These are phyloP conservation scores for Imleria badia DNA, from an alignment of 768 basidiomycete genomes.

Conservation along the genomic window DNA sequence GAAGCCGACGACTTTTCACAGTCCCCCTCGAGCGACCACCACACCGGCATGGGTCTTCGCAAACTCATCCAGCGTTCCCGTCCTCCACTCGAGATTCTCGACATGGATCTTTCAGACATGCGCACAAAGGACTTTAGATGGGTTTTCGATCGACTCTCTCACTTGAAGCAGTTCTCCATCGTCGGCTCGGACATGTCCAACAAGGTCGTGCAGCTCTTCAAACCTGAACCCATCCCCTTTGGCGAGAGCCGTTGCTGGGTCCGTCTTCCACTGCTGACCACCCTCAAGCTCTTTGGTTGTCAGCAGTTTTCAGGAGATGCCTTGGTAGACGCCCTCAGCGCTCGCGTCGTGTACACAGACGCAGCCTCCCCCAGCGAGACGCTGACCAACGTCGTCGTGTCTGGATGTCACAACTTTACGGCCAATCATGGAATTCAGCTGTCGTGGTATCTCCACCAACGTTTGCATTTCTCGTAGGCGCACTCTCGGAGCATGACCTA, in stretches of 20 bases:
- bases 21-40: slow-evolving; percentile 73
- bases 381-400: slow-evolving; percentile 24
- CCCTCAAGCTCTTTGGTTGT: slow-evolving; percentile 58
- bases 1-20: slow-evolving; percentile 74
- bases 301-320: slow-evolving; percentile 60
- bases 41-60: slow-evolving; percentile 79
- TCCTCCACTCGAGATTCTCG: slow-evolving; percentile 63
- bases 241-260: slow-evolving; percentile 31
- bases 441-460: slow-evolving; percentile 25
- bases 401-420: slow-evolving; percentile 24
- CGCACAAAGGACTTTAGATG: slow-evolving; percentile 79
- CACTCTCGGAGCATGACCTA: background rate
- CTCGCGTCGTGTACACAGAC: slow-evolving; percentile 46
- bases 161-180: slow-evolving; percentile 66
- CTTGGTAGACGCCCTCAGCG: slow-evolving; percentile 50
- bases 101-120: slow-evolving; percentile 84
- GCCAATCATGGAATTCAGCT: slow-evolving; percentile 21
- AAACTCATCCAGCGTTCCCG: slow-evolving; percentile 56
- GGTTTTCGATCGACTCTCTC: slow-evolving; percentile 55
- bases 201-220: slow-evolving; percentile 60
- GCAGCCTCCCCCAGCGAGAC: slow-evolving; percentile 28
- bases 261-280: slow-evolving; percentile 54
- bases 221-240: slow-evolving; percentile 34
- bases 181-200: slow-evolving; percentile 82
- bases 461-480: slow-evolving; percentile 27